phyloP scores from a whole-genome alignment of 2,329 filamentous ascomycete species.

The Trichoderma lentiforme region DNA sequence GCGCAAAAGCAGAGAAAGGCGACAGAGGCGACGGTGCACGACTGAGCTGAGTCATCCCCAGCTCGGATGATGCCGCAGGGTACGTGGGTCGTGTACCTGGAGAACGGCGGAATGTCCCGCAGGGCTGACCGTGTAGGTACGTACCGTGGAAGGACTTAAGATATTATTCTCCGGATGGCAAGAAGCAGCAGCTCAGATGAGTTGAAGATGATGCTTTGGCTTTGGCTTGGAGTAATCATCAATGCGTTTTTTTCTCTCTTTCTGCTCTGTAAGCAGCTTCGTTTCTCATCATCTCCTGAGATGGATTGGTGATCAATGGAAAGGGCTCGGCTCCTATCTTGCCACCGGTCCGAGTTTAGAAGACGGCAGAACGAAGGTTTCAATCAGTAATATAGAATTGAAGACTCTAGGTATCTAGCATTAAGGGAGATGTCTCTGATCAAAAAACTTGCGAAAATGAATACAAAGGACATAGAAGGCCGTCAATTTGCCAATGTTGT shows the following conservation, averaged over 20 bases:
- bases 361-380: neutral
- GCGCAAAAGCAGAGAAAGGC: neutral
- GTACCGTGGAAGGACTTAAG: slow-evolving; percentile 7
- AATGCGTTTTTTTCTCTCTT: neutral
- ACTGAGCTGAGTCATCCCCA: neutral
- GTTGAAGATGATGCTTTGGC: neutral
- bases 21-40: neutral
- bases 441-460: neutral
- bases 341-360: neutral
- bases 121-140: neutral
- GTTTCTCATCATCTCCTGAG: neutral
- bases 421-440: neutral
- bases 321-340: neutral
- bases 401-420: neutral
- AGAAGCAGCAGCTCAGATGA: neutral
- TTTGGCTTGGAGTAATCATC: neutral
- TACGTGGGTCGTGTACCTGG: neutral
- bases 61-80: slow-evolving; percentile 4
- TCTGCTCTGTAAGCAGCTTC: neutral
- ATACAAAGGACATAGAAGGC: neutral
- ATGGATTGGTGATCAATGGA: neutral
- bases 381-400: neutral
- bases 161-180: neutral
- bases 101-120: neutral
- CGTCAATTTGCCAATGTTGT: neutral